These are phyloP conservation scores for Erythrobasidium hasegawianum DNA, from an alignment of 1,284 basidiomycete species.

Conservation along the genomic window DNA sequence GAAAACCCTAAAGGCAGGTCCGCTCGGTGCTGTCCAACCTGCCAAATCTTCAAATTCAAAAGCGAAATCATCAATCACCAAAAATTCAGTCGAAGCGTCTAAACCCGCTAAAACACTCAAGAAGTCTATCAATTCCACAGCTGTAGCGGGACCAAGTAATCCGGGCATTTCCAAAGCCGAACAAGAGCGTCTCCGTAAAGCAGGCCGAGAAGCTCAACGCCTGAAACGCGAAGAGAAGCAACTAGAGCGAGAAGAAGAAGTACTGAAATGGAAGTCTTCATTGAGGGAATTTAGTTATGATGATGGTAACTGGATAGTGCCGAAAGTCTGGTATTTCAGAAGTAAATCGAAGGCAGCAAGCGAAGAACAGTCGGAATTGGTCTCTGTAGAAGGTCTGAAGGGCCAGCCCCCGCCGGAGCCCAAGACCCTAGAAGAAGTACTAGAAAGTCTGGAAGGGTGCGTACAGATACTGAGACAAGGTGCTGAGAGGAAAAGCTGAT, in stretches of 20 bases:
- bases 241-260: conserved; percentile 1
- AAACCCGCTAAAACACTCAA: no score
- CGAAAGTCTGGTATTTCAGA: conserved; percentile 26
- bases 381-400: neutral
- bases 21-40: no score
- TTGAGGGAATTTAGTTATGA: conserved; percentile 21
- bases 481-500: no score
- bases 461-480: no score
- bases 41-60: neutral
- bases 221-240: conserved; percentile 7
- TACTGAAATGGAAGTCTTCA: conserved; percentile 10
- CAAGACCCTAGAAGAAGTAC: conserved; percentile 14
- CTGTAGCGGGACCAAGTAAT: no score
- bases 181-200: neutral
- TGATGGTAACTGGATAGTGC: neutral
- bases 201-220: neutral
- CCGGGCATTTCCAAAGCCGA: no score
- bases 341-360: no score
- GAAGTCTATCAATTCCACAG: no score
- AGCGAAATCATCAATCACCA: neutral
- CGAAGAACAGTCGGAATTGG: neutral
- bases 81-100: no score
- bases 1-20: no score
- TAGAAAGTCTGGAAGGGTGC: conserved; percentile 15
- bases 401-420: neutral